Evolutionary conservation across 176 grass and related monocot species (phyloP), one percentile per base, ranked within the genome.

Genomic region (Themeda triandra): DNA sequence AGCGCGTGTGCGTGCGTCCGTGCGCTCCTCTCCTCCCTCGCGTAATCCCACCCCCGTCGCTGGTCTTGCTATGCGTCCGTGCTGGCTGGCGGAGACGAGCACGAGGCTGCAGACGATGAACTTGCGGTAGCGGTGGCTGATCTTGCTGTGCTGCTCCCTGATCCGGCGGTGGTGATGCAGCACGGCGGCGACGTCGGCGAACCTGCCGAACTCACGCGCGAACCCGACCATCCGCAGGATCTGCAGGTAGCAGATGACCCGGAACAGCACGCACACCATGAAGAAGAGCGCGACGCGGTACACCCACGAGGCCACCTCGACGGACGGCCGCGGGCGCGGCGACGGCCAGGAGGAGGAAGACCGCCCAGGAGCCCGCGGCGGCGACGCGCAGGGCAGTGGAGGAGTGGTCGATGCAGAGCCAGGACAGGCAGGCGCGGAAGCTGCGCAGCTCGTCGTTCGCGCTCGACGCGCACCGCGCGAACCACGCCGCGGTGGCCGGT

Each of bases 171-270:
- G 96, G 64, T 95, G 87, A 69, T 66, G 83, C 4, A 98, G 89
- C 80, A 91, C 88, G 75, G 53, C 27, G 44, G 85, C 87, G 63
- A 95, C 93, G 51, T 93, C 89, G 12, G 91, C 78, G 67, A 93
- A 88, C 85, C 31, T 80, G n/a, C 83, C 85, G 87, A 98, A 98
- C 76, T 83, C 87, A 1, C 78, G 49, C 11, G 83, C 87, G 80
- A 98, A 98, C 0, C 94, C 96, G 1, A 82, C 83, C 91, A 98
- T 95, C 48, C 93, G 53, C 8, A 98, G 93, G 21, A 98, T 83
- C 89, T 93, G 89, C n/a, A 98, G 96, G 85, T 88, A 89, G 80
- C 96, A 98, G 51, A 93, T 95, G 58, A 90, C 76, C 13, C 91
- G 79, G 91, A 98, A 95, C 11, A 95, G 85, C 1, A 92, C 91